Evolutionary conservation across 2,329 filamentous ascomycete species (phyloP), one percentile per base, ranked within the genome.

Genomic region (Penicillium corylophilum): DNA sequence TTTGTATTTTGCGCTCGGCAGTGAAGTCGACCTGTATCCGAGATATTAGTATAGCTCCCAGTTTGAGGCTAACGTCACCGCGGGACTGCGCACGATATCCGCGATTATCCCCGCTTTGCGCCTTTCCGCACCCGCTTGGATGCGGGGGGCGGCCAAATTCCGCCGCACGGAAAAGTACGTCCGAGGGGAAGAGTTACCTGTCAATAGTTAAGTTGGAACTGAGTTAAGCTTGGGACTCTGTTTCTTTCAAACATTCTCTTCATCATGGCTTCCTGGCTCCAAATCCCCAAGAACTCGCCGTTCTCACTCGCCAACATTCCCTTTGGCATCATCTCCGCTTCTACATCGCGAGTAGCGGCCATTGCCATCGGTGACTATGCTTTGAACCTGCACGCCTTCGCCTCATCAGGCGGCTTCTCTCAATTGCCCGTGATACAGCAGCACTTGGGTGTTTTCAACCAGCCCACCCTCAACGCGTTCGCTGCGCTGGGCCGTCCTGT

Each of bases 281-380:
- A 71, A 44, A 83, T 87, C 53, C 80, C 83, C 42, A 74, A 76
- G 46, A 74, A 77, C 50, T 86, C 82, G 50, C 83, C 85, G 64
- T 91, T 91, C 72, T 89, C 88, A 8, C 75, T 93, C 46, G 83
- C 86, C 64, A 94, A 94, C 67, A 86, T 94, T 48, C 89, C 89
- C 1, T 93, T 93, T 65, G 89, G 89, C 64, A 85, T 94, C 74
- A 89, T 94, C 66, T 87, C 86, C 1, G 57, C 77, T 2, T 77
- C 82, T 52, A 63, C 77, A 10, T 77, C 77, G 23, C 86, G 79
- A 1, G 84, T 85, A 24, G 80, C 84, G 9, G 89, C 87, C 13
- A 74, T 89, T 53, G 88, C 88, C 9, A 87, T 94, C 61, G 89
- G 89, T 44, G 80, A 85, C 28, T 76, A 88, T 70, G 87, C 83